phyloP scores from a whole-genome alignment of 208 protist genomes.

The Acanthamoeba healyi region DNA sequence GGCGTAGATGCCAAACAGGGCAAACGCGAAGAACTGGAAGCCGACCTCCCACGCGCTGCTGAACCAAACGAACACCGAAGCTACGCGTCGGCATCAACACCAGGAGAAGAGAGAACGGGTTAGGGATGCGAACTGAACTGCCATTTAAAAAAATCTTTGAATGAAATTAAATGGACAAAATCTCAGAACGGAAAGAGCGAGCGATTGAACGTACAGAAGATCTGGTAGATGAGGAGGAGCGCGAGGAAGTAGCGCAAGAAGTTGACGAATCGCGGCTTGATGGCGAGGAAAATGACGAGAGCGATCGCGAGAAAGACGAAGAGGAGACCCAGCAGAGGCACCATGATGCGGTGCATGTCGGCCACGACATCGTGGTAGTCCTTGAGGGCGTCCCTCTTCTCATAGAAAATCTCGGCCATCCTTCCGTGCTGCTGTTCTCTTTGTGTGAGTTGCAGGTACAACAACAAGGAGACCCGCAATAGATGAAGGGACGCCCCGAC shows the following conservation, averaged over 20 bases:
- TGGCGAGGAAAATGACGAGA: neutral
- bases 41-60: constrained; percentile 3
- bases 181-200: neutral
- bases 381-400: too few relatives aligned
- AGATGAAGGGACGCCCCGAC: too few relatives aligned
- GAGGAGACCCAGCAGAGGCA: constrained; percentile 1
- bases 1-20: constrained; percentile 53
- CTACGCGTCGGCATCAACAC: too few relatives aligned
- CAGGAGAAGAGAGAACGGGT: too few relatives aligned
- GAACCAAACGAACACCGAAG: constrained; percentile 18
- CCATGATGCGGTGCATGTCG: constrained; percentile 58
- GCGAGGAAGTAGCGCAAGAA: neutral
- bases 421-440: too few relatives aligned
- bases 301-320: neutral
- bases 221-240: neutral
- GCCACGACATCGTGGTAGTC: neutral
- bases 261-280: constrained; percentile 28
- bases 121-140: too few relatives aligned
- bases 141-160: too few relatives aligned
- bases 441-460: too few relatives aligned
- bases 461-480: too few relatives aligned
- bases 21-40: constrained; percentile 30
- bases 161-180: neutral
- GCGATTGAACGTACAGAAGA: constrained; percentile 6
- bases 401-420: too few relatives aligned